Evolutionary conservation across 352 stramenopile genomes (phyloP), one percentile per base, ranked within the genome.

Genomic region (Phytophthora tentaculata): DNA sequence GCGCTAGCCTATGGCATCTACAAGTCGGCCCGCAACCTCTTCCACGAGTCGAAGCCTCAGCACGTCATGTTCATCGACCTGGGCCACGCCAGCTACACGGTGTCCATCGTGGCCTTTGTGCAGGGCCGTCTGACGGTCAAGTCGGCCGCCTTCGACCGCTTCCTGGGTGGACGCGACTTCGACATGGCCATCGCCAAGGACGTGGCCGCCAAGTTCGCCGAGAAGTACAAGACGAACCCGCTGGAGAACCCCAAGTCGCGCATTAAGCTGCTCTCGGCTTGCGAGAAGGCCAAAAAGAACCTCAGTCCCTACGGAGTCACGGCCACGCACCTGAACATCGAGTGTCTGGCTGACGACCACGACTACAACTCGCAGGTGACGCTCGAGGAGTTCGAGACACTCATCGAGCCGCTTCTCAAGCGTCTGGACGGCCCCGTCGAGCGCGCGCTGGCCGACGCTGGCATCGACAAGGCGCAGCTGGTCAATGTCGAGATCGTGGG

Each of bases 281-380:
- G 96, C n/a, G 97, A 99, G 79, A 99, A 99, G 84, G 90, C 97
- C 41, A 99, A 99, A 86, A 99, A 99, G 86, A 99, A 98, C 63
- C 81, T 99, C 13, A 98, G 85, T 60, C 97, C 98, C 0, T 84
- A 98, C 67, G 98, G 98, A 44, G 98, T 99, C 7, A 97, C 86
- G 24, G 95, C 98, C 69, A 98, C 97, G 35, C 85, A 95, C 58
- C 94, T 99, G 56, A 98, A 98, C 75, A 86, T 99, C 37, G 98
- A 99, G 84, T 99, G 94, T 76, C 79, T 99, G n/a, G 95, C 98
- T 47, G 95, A 99, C 63, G 97, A 99, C 69, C 86, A 89, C 61
- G 98, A 99, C 82, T 99, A 99, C 81, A 95, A 90, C 71, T 81
- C 88, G 53, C 95, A 97, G 62, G 77, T 99, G 14, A 97, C 82